Base-by-base conservation (phyloP, 2,329 filamentous ascomycete genomes). In the Aspergillus calidoustus region DNA sequence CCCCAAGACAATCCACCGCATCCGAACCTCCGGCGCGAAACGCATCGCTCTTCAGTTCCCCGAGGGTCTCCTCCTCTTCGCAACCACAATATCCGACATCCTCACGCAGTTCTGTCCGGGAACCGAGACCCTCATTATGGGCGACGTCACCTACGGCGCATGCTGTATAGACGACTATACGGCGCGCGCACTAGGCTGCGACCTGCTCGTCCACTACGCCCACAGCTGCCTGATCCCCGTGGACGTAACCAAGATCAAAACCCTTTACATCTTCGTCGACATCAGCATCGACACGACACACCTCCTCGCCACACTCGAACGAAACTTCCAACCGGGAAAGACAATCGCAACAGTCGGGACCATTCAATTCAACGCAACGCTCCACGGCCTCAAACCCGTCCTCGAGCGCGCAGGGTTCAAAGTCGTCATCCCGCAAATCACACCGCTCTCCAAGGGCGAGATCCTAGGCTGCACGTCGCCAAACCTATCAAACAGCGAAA, bases 151-250 rank as follows among this genome's bases (percentile, higher is more conserved):
- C 1, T 99, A 99, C 76, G 95, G 95, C 65, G 95, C 95, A 23
- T 99, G 95, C 82, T 99, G 95, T 74, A 97, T 99, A 70, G 95
- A 99, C 76, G 95, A 99, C 79, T 99, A 96, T 79, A 99, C 95
- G 0, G 96, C 95, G 1, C 85, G 94, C 49, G 95, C 96, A 0
- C 85, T 99, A 23, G 95, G 93, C 1, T 99, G 95, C 75, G 95
- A 99, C 70, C 82, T 99, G 7, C 84, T 99, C 9, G 91, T 99
- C 1, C 95, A 99, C 80, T 99, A 99, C 74, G 95, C 95, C 1
- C 95, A 99, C 79, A 96, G 91, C 74, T 99, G 95, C 71, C 84
- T 99, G 65, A 96, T 99, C 68, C 95, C 95, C 0, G 93, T 98
- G 11, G 94, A 96, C 68, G 91, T 98, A 15, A 99, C 95, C 60